Evolutionary conservation across 2,329 filamentous ascomycete genomes (phyloP).

Genomic region (Hypoxylon sp.): DNA sequence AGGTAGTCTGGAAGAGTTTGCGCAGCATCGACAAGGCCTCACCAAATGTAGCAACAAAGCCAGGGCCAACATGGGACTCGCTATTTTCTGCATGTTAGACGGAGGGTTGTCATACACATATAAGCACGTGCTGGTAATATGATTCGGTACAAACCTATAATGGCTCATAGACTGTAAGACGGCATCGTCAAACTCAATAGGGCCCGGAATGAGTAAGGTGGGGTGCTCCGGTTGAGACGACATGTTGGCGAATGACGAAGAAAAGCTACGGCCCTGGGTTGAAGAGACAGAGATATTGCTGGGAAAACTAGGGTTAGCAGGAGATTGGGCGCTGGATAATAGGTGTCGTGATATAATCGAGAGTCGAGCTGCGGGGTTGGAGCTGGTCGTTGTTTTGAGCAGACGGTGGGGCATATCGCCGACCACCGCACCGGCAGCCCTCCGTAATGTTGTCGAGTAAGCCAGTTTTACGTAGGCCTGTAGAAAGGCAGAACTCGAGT

Average conservation of each 20-base stretch:
- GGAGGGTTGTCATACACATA: neutral
- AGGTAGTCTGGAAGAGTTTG: constrained; percentile 92
- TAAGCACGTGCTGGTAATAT: neutral
- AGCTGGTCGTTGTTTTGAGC: constrained; percentile 36
- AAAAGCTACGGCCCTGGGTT: constrained; percentile 51
- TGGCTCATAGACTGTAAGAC: constrained; percentile 96
- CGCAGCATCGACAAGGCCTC: constrained; percentile 90
- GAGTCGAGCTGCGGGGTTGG: constrained; percentile 53
- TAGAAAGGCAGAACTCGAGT: constrained; percentile 20
- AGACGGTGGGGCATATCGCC: constrained; percentile 51
- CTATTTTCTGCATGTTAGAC: constrained; percentile 61
- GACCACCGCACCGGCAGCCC: constrained; percentile 49
- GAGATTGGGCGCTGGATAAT: constrained; percentile 34
- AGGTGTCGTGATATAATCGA: constrained; percentile 53
- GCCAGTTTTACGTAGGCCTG: constrained; percentile 40
- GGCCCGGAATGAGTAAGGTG: constrained; percentile 93
- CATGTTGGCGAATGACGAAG: constrained; percentile 62
- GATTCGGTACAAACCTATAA: constrained; percentile 75
- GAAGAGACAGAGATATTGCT: constrained; percentile 52
- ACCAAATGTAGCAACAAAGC: constrained; percentile 91
- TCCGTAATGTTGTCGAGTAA: constrained; percentile 48
- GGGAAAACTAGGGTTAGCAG: constrained; percentile 38
- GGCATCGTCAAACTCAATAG: constrained; percentile 98
- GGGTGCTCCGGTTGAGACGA: constrained; percentile 73
- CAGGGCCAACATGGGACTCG: constrained; percentile 92